phyloP scores from a whole-genome alignment of 2,329 filamentous ascomycete genomes.

The Pseudonectria buxi region DNA sequence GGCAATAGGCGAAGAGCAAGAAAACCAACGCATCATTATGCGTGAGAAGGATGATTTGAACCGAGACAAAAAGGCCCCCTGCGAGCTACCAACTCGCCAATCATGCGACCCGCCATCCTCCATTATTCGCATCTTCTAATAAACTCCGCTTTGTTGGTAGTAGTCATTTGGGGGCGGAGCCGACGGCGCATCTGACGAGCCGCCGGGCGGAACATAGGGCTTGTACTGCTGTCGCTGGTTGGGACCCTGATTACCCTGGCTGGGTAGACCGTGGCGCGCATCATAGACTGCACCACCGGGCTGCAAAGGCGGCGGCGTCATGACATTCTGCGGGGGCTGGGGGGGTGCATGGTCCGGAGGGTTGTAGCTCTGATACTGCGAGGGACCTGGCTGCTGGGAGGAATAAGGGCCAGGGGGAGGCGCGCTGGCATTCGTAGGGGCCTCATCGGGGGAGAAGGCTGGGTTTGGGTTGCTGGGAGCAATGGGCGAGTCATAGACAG shows the following conservation, averaged over 20 bases:
- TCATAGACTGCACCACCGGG: constrained; percentile 41
- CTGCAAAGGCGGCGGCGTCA: constrained; percentile 39
- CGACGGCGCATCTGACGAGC: constrained; percentile 33
- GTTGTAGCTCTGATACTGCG: constrained; percentile 38
- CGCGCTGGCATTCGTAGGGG: constrained; percentile 22
- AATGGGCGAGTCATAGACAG: constrained; percentile 68
- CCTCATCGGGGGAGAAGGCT: constrained; percentile 42
- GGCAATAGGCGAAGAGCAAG: too few relatives aligned
- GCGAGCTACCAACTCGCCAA: too few relatives aligned
- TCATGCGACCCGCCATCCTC: too few relatives aligned
- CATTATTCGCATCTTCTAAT: constrained; percentile 11
- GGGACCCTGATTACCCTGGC: constrained; percentile 38
- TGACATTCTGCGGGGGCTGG: constrained; percentile 21
- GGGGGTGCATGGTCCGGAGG: constrained; percentile 31
- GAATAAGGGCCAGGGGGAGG: constrained; percentile 22
- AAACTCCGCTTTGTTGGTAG: constrained; percentile 41
- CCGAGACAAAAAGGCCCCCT: too few relatives aligned
- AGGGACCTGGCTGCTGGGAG: constrained; percentile 26
- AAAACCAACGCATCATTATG: too few relatives aligned
- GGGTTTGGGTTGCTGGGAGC: constrained; percentile 43
- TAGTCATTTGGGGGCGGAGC: constrained; percentile 50
- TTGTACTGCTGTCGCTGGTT: constrained; percentile 45
- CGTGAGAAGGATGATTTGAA: too few relatives aligned
- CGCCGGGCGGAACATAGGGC: constrained; percentile 48
- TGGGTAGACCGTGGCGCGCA: constrained; percentile 43